Percentiles rank a stretch among this genome's conserved stretches.
Conservation (phyloP, 345 rosid species). For the Hibiscus syriacus region DNA sequence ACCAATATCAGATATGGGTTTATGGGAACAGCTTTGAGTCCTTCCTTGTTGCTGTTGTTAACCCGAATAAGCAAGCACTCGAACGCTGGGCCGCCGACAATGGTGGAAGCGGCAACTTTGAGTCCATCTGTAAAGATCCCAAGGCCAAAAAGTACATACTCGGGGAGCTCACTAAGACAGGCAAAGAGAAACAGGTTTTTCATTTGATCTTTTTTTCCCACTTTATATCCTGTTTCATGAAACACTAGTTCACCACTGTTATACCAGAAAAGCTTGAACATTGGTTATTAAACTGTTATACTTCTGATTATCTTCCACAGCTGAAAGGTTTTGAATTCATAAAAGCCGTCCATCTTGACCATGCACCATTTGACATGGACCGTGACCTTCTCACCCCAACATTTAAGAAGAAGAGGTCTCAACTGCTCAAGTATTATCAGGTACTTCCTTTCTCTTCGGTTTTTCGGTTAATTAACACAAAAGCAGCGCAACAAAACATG, state of each 20-base stretch:
- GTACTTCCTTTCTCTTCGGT: constrained; percentile 20
- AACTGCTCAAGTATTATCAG: constrained; percentile 80
- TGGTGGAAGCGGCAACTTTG: constrained; percentile 55
- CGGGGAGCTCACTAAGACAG: constrained; percentile 65
- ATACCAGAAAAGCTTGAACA: too few species aligned
- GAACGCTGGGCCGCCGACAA: constrained; percentile 78
- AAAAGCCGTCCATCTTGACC: constrained; percentile 77
- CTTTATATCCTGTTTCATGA: neutral
- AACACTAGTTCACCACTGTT: neutral
- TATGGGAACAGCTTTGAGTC: constrained; percentile 96
- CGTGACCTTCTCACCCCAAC: constrained; percentile 90
- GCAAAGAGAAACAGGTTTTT: constrained; percentile 69
- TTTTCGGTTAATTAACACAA: neutral
- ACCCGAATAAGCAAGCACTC: constrained; percentile 68
- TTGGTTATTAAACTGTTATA: neutral
- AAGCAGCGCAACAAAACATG: neutral
- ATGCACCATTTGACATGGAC: constrained; percentile 77
- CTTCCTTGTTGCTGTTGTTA: constrained; percentile 73
- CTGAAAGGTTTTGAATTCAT: constrained; percentile 86
- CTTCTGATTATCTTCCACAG: constrained; percentile 33
- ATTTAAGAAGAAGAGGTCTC: constrained; percentile 93
- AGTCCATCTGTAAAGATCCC: constrained; percentile 53
- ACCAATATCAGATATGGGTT: constrained; percentile 70
- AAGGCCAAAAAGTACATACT: constrained; percentile 59
- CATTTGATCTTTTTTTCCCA: neutral